Base-by-base conservation (phyloP, 225 moss, liverwort and hornwort genomes). In the Sphagnum contortum region DNA sequence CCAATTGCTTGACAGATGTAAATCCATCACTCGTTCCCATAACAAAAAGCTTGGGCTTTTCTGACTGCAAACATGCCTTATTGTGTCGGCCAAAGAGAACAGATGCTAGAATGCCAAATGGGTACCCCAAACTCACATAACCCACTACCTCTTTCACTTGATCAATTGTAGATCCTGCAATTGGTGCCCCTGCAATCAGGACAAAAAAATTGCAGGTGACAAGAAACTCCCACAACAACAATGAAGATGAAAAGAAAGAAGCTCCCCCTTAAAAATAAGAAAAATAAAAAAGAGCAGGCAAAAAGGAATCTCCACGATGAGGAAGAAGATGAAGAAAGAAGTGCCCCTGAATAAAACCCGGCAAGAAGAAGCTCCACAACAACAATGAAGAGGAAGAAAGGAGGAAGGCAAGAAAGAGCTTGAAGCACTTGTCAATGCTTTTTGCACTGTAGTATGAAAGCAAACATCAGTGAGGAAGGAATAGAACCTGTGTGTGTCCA, bases 1-100 rank as follows among this genome's bases (percentile, higher is more conserved):
- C 90, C 11, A 96, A 69, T 74, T 96, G 95, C 83, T 82, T 87
- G 11, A 96, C 92, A 60, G 83, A 90, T 3, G 96, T 96, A 73
- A 96, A 96, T 49, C 92, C 92, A 63, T 96, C 96, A 13, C 72
- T 74, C 9, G 96, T 96, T 55, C 96, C 96, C 96, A 96, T 90
- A 53, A 92, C 87, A 67, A 96, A 92, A 6, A 96, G 74, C 71
- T 96, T 92, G 12, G 96, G 90, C 76, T 96, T 92, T 5, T 66
- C 65, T 8, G 92, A 96, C 55, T 75, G 80, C 71, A 96, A 60
- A 46, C 92, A 83, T 0, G 64, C 60, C 74, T 87, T 90, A 77
- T 92, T 71, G 62, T 92, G 92, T 55, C 90, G 76, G 5, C 96
- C 92, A 57, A 96, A 96, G 3, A 92, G 74, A 44, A 96, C 61